Base-by-base conservation (phyloP, 352 stramenopile species). In the Discostella stelligera region DNA sequence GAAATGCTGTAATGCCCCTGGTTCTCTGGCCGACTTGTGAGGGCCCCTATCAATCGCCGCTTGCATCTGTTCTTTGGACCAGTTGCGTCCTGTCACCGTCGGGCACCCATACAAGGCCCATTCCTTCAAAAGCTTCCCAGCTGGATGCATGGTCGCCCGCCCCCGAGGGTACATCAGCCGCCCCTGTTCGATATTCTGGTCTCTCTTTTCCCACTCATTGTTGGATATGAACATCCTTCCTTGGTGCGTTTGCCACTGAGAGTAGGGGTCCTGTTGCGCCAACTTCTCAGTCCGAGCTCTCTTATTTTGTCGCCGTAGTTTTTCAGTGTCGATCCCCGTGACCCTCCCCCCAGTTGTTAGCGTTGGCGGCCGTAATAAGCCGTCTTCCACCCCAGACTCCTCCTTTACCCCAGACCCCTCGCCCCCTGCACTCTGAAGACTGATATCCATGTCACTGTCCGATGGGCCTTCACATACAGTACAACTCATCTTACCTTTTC, bases 41-140 rank as follows among this genome's bases (percentile, higher is more conserved):
- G 65, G 50, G 5, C 65, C 65, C 11, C 49, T 4, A 8, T 16
- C 27, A 1, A 67, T 23, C 0, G 64, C 64, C 14, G 50, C 64
- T 14, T 49, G n/a, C 13, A 74, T 68, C 13, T 68, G 18, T 18
- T 54, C 41, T 18, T 21, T 53, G 1, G 44, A 64, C 68, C 68
- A 77, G n/a, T 53, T 21, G 8, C 6, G 25, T 1, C 60, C 61
- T 6, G 55, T 68, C 2, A 39, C 20, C 7, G 53, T 64, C 14
- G 68, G 70, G 60, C 70, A 77, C 0, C 70, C 70, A 30, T 32
- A 16, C 37, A 23, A 58, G 7, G 70, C 49, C 41, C 69, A 71
- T 25, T 66, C 32, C 7, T 53, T 13, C 0, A 79, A n/a, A 0
- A 39, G 0, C 4, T 32, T 25, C 16, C 50, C 71, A 18, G 71